These are phyloP conservation scores for Erythrophleum ivorense DNA, from an alignment of 331 rosid species.

Conservation along the genomic window DNA sequence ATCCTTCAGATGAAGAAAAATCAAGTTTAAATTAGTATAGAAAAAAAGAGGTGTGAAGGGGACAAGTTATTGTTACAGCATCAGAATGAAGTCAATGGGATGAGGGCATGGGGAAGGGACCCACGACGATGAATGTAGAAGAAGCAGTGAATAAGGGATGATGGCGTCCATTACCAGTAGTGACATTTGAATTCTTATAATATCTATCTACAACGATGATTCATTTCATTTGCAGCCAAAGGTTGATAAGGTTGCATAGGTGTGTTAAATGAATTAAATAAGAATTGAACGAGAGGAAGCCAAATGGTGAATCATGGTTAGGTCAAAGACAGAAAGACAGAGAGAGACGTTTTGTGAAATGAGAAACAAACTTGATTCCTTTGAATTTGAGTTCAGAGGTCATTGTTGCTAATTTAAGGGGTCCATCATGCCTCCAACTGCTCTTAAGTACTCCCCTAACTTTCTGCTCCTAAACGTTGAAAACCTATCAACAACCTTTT, in stretches of 20 bases:
- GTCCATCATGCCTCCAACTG: slow-evolving; percentile 47
- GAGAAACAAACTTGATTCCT: slow-evolving; percentile 26
- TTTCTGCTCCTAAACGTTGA: slow-evolving; percentile 45
- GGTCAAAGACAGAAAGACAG: slow-evolving; percentile 39
- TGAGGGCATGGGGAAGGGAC: slow-evolving; percentile 38
- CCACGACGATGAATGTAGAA: slow-evolving; percentile 47
- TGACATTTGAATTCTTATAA: too few relatives aligned
- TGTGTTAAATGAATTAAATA: too few relatives aligned
- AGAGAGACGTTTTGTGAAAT: slow-evolving; percentile 34
- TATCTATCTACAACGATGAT: too few relatives aligned
- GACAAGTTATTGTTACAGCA: slow-evolving; percentile 25
- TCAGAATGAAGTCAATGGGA: slow-evolving; percentile 49
- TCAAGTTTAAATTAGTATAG: too few relatives aligned
- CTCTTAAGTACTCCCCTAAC: slow-evolving; percentile 46
- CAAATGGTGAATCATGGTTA: slow-evolving; percentile 26
- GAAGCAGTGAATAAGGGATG: slow-evolving; percentile 34
- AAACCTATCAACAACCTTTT: not conserved
- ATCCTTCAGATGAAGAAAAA: too few relatives aligned
- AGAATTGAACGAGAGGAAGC: not conserved
- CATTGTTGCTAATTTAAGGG: slow-evolving; percentile 37
- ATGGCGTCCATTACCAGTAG: too few relatives aligned
- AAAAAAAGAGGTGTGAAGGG: too few relatives aligned
- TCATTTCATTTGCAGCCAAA: too few relatives aligned
- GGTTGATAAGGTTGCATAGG: too few relatives aligned
- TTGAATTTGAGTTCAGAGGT: slow-evolving; percentile 26